Conservation (phyloP, 169 alveolate genomes). For the Plasmodium sp. region DNA sequence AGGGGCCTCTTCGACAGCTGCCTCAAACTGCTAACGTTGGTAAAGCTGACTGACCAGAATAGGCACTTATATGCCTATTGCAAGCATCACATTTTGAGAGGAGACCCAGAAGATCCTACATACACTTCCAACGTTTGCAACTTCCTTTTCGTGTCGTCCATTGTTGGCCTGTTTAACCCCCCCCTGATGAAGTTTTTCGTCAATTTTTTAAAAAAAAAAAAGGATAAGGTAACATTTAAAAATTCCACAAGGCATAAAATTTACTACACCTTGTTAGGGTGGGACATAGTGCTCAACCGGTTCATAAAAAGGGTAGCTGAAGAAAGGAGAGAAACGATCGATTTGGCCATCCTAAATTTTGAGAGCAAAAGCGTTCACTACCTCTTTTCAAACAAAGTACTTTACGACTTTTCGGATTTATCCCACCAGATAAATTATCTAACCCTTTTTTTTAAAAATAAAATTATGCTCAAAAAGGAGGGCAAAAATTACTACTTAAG, state of each 20-base stretch:
- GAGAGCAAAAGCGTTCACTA: constrained; percentile 14
- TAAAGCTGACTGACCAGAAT: constrained; percentile 1
- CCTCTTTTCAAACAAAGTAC: background rate
- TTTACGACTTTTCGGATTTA: background rate
- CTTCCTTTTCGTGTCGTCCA: constrained; percentile 42
- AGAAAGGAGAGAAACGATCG: background rate
- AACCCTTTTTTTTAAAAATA: constrained; percentile 9
- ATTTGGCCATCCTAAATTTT: constrained; percentile 8
- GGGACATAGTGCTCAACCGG: constrained; percentile 19
- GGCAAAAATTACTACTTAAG: constrained; percentile 10
- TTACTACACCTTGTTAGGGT: constrained; percentile 62
- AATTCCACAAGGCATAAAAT: constrained; percentile 18
- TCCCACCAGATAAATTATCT: background rate
- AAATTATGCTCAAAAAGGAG: constrained; percentile 5
- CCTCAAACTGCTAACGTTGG: constrained; percentile 45
- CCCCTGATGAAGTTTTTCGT: constrained; percentile 5
- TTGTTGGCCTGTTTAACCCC: constrained; percentile 41
- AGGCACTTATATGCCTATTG: constrained; percentile 26
- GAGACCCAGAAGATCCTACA: too few species aligned
- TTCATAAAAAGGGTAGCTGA: constrained; percentile 2
- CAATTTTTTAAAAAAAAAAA: constrained; percentile 26
- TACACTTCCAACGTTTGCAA: constrained; percentile 2
- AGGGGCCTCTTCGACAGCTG: background rate
- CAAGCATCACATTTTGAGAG: constrained; percentile 27
- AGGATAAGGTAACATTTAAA: background rate